Base-by-base conservation (phyloP, 2,329 filamentous ascomycete species). In the Cladophialophora exuberans region DNA sequence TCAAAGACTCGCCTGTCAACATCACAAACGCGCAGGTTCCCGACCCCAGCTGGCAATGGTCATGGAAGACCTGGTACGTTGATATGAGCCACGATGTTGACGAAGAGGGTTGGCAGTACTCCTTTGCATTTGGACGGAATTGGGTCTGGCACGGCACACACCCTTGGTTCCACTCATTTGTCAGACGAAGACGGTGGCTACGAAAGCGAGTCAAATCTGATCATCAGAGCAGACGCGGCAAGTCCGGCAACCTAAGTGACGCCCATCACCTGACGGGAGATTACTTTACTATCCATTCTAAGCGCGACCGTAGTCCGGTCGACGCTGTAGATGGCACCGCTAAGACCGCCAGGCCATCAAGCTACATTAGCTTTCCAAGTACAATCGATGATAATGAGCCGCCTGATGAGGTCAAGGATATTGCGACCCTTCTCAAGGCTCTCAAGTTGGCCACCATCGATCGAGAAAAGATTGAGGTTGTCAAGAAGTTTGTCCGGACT, bases 41-140 rank as follows among this genome's bases (percentile, higher is more conserved):
- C 0, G 94, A 99, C 69, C 94, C 94, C 4, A 90, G 87, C 59
- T 99, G 94, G 94, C 85, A 90, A 68, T 99, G 94, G 94, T 84
- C 79, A 7, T 88, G 85, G 85, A 81, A 81, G 67, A 80, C 79
- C 35, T 88, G 85, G 84, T 87, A 87, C 67, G 84, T 87, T 25
- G 85, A 88, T 76, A 90, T 81, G 90, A 93, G 76, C n/a, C 83
- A 87, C 2, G 87, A 88, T 56, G 85, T 89, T 9, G 94, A 97
- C 66, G 87, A 93, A 59, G 89, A 93, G 60, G 94, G 94, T 3
- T 99, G 94, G 94, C 88, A 96, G 69, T 99, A 99, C 72, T 94
- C 90, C 13, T 91, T 97, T 69, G 87, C 89, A 62, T 99, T 97
- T 68, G 77, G 78, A 61, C 83, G 81, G 57, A 78, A 74, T 36